phyloP scores from a whole-genome alignment of 1,139 yeast genomes.

The Suhomyces yuchorum region DNA sequence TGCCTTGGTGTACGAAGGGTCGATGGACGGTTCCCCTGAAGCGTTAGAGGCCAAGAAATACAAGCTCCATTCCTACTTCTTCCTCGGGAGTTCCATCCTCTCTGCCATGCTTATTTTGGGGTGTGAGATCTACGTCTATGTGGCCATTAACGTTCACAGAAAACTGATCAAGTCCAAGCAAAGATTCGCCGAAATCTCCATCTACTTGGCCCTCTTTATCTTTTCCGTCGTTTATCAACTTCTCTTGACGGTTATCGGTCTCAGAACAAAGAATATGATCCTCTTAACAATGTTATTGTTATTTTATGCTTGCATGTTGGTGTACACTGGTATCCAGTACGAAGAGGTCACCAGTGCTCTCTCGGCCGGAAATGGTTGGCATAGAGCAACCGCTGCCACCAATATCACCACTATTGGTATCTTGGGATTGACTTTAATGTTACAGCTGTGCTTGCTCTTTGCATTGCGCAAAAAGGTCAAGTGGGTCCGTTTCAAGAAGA shows the following conservation, averaged over 20 bases:
- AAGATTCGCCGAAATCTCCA: constrained; percentile 23
- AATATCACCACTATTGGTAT: constrained; percentile 51
- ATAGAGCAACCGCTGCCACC: constrained; percentile 35
- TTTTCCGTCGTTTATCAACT: constrained; percentile 32
- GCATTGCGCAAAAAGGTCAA: constrained; percentile 46
- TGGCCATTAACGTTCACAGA: constrained; percentile 37
- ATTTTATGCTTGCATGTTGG: constrained; percentile 51
- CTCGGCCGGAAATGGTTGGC: constrained; percentile 25
- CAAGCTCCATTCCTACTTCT: constrained; percentile 21
- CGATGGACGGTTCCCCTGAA: constrained; percentile 3
- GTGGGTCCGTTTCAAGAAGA: constrained; percentile 53
- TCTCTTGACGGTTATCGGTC: constrained; percentile 44
- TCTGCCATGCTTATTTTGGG: constrained; percentile 34
- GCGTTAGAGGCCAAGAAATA: constrained; percentile 2
- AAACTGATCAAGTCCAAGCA: constrained; percentile 20
- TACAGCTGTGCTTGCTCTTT: constrained; percentile 35
- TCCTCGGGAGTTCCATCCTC: constrained; percentile 30
- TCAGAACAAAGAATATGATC: constrained; percentile 45
- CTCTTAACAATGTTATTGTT: constrained; percentile 44
- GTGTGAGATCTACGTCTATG: constrained; percentile 38
- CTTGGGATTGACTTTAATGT: constrained; percentile 40
- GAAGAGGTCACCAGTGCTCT: constrained; percentile 41
- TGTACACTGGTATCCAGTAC: constrained; percentile 54
- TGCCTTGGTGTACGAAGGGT: constrained; percentile 5
- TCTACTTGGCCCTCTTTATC: constrained; percentile 31